Conservation (phyloP, 306 rosid species). For the Trifolium pratense region DNA sequence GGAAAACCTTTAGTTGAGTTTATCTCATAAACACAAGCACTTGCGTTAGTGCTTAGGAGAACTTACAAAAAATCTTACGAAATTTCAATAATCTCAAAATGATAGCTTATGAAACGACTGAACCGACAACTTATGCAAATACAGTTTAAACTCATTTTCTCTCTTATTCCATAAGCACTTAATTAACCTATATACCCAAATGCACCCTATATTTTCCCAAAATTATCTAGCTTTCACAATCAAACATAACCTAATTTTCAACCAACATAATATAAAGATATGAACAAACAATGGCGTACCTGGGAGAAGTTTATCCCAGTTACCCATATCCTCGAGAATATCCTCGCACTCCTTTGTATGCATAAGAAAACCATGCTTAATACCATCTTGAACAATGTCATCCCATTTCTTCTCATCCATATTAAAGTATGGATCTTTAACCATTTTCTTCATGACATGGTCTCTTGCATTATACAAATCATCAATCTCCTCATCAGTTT, state of each 20-base stretch:
- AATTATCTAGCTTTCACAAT: slow-evolving; percentile 8
- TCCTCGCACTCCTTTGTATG: slow-evolving; percentile 62
- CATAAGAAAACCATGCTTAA: slow-evolving; percentile 51
- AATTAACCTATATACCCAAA: neutral
- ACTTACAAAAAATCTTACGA: neutral
- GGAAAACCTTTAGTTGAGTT: neutral
- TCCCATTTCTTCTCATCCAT: slow-evolving; percentile 65
- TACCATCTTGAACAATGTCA: slow-evolving; percentile 51
- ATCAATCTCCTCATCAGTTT: slow-evolving; percentile 78
- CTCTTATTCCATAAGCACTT: neutral
- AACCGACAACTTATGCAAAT: neutral
- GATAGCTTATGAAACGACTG: neutral
- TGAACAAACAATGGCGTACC: slow-evolving; percentile 40
- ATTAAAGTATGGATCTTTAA: slow-evolving; percentile 57
- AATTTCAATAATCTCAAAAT: neutral
- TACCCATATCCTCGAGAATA: slow-evolving; percentile 63
- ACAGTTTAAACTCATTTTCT: neutral
- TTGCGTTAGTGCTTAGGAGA: neutral
- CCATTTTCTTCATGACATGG: slow-evolving; percentile 56
- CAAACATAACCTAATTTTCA: slow-evolving; percentile 3
- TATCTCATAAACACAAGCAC: neutral
- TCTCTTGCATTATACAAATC: slow-evolving; percentile 69
- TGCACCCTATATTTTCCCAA: neutral
- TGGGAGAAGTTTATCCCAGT: slow-evolving; percentile 68
- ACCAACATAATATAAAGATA: neutral